A percentile compares a stretch with the other conserved stretches of the same genome.
Evolutionary conservation across 2,329 filamentous ascomycete genomes (phyloP).

Genomic region (Ustulina deusta): DNA sequence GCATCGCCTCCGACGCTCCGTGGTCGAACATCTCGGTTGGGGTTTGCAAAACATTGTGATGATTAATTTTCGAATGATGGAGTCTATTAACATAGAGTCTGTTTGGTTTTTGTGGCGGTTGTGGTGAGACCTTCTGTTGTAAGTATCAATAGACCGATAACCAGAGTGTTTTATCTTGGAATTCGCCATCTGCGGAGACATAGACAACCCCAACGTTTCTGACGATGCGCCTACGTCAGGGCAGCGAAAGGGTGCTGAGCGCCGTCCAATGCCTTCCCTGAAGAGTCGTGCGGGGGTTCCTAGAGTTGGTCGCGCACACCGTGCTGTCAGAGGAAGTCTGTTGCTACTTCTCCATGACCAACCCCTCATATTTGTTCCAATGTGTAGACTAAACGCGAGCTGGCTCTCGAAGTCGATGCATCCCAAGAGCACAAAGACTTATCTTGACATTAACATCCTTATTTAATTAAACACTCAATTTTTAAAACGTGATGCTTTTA

Average conservation of each 20-base stretch:
- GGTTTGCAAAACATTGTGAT: slow-evolving; percentile 14
- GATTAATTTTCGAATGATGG: neutral
- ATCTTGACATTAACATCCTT: neutral
- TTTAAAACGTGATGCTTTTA: neutral
- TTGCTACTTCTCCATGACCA: neutral
- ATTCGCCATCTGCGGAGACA: slow-evolving; percentile 5
- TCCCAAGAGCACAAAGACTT: neutral
- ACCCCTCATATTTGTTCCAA: neutral
- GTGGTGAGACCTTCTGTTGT: neutral
- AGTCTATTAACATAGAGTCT: neutral
- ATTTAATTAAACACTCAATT: neutral
- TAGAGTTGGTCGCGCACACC: neutral
- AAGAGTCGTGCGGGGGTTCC: neutral
- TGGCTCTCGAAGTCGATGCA: neutral
- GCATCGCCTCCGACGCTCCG: slow-evolving; percentile 28
- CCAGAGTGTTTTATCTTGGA: neutral
- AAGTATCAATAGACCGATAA: neutral
- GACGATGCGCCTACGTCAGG: slow-evolving; percentile 16
- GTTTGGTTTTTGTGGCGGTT: neutral
- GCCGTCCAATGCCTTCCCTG: neutral
- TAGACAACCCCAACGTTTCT: neutral
- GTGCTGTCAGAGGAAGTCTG: neutral
- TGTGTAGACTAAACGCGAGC: neutral
- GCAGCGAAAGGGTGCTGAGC: neutral
- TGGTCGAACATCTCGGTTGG: slow-evolving; percentile 25